Percentiles rank a stretch among this genome's conserved stretches.
Conservation (phyloP, 441 rosid genomes). For the Gossypium davidsonii region DNA sequence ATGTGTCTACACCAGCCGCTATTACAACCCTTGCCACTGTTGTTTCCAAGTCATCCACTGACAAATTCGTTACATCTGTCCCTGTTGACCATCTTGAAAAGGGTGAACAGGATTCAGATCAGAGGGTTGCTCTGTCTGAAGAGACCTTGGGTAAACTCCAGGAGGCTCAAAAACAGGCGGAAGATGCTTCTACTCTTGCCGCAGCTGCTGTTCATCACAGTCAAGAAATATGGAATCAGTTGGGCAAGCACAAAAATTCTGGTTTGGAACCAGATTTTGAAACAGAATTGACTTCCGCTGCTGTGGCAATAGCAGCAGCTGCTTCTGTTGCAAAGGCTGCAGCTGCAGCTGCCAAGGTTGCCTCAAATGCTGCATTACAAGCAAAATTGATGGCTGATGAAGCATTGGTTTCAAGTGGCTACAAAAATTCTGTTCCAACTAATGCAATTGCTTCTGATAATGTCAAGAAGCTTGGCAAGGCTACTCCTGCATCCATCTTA, state of each 20-base stretch:
- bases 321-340: conserved; percentile 98
- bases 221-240: conserved; percentile 66
- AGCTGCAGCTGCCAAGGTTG: conserved; percentile 91
- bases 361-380: conserved; percentile 90
- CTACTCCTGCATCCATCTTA: conserved; percentile 56
- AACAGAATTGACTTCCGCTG: conserved; percentile 67
- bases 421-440: conserved; percentile 24
- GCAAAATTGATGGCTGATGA: conserved; percentile 94
- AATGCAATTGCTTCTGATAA: conserved; percentile 28
- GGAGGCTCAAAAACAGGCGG: conserved; percentile 74
- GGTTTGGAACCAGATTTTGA: conserved; percentile 54
- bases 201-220: conserved; percentile 67
- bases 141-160: conserved; percentile 55
- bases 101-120: conserved; percentile 31
- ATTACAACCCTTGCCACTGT: conserved; percentile 33
- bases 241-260: conserved; percentile 53
- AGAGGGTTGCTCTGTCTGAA: conserved; percentile 50
- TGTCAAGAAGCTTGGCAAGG: conserved; percentile 32
- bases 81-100: conserved; percentile 37
- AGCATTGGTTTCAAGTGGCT: conserved; percentile 40
- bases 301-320: conserved; percentile 77
- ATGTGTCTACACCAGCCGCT: conserved; percentile 35
- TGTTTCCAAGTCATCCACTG: conserved; percentile 36
- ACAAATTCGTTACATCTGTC: conserved; percentile 32
- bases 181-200: conserved; percentile 75